Base-by-base conservation (phyloP, 2,329 filamentous ascomycete species). In the Chalaropsis ovoidea region DNA sequence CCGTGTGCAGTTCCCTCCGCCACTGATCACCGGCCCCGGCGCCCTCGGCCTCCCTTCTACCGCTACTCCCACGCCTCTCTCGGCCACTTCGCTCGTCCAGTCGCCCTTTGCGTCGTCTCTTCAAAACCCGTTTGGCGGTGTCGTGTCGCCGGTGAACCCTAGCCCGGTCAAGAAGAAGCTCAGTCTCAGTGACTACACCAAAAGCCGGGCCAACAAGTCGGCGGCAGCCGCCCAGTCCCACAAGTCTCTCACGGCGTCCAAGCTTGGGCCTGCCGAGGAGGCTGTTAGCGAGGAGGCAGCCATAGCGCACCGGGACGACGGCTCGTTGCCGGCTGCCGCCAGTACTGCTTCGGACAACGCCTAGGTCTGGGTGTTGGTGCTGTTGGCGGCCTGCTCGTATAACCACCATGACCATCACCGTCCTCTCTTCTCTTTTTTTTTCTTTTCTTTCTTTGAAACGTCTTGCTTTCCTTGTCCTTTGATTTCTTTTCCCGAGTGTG, bases 101-200 rank as follows among this genome's bases (percentile, higher is more conserved):
- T 84, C 83, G 0, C 81, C 83, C 0, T 79, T 81, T 64, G 76
- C 78, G 1, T 70, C 75, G 2, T 70, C 70, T 64, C 70, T 77
- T 41, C 69, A 77, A 0, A 79, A 74, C 60, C 75, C 80, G 0
- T 80, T 83, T 63, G 71, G 74, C 3, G 71, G 76, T 6, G 68
- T 77, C 0, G 70, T 74, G 0, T 71, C 77, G 42, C 82, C 80
- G 65, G 77, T 77, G 10, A 77, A 79, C 24, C 82, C 82, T 2
- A 86, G 82, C 68, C 84, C 85, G 1, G 76, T 84, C 41, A 86
- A 86, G 74, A 87, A 87, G 77, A 87, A 86, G 73, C 75, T 87
- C 45, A 86, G 82, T 68, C 73, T 87, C 1, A 86, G 83, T 70
- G 85, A 87, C 70, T 87, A 87, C 70, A 82, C 78, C 8, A 84